Conservation (phyloP, 2,329 filamentous ascomycete species). For the Arthrinium phaeospermum region DNA sequence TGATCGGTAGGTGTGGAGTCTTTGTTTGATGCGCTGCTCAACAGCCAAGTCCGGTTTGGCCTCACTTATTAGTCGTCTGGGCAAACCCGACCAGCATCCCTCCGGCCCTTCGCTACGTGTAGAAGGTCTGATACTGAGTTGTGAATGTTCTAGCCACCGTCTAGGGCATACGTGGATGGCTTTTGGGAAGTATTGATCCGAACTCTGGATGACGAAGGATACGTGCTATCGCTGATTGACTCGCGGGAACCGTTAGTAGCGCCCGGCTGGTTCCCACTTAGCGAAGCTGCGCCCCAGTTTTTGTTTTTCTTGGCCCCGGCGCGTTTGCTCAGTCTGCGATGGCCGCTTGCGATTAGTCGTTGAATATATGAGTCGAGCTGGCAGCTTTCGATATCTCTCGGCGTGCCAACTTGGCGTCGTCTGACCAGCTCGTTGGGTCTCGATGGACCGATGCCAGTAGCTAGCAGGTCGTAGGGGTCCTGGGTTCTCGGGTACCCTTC, state of each 20-base stretch:
- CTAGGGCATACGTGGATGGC: background rate
- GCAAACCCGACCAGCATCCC: background rate
- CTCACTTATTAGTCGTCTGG: background rate
- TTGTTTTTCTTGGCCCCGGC: background rate
- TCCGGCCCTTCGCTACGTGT: background rate
- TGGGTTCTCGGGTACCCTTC: background rate
- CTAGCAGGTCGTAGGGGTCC: background rate
- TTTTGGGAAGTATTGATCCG: conserved; percentile 1
- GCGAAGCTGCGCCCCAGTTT: background rate
- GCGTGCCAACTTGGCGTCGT: background rate
- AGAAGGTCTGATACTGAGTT: background rate
- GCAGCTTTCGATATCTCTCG: background rate
- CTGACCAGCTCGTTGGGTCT: background rate
- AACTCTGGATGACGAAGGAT: background rate
- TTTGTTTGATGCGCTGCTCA: background rate
- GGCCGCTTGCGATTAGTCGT: background rate
- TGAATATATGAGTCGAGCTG: background rate
- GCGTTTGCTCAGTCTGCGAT: background rate
- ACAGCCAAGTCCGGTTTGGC: background rate
- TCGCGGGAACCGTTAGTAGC: conserved; percentile 8
- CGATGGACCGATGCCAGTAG: background rate
- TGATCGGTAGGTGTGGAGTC: background rate
- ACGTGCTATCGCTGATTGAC: background rate
- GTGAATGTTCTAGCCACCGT: background rate
- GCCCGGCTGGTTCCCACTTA: background rate